A percentile compares a stretch with the other conserved stretches of the same genome.
Evolutionary conservation across 805 yeast genomes (phyloP).

Genomic region (Soucietia sequanensis): DNA sequence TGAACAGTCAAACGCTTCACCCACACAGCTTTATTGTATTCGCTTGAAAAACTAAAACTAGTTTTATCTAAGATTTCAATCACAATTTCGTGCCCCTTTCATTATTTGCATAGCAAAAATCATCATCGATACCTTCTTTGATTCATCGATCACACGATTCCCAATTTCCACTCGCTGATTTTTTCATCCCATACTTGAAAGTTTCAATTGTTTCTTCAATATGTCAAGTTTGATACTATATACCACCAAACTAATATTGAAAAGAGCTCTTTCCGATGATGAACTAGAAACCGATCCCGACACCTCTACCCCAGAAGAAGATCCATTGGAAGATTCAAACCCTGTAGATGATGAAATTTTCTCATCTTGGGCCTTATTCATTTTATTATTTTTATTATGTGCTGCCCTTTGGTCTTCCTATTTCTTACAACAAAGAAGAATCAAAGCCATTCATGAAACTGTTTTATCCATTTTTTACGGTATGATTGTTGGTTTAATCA

Average conservation of each 20-base stretch:
- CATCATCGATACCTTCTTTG: no score
- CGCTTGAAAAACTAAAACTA: no score
- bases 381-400: slow-evolving; percentile 73
- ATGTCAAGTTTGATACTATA: slow-evolving; percentile 28
- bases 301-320: slow-evolving; percentile 47
- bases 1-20: no score
- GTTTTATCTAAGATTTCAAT: no score
- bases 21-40: no score
- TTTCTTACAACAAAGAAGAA: slow-evolving; percentile 84
- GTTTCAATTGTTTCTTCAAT: slow-evolving; percentile 2
- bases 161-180: no score
- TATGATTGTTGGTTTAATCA: slow-evolving; percentile 89
- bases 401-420: slow-evolving; percentile 95
- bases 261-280: slow-evolving; percentile 28
- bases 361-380: slow-evolving; percentile 96
- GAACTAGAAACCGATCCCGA: slow-evolving; percentile 40
- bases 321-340: slow-evolving; percentile 57
- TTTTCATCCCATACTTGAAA: no score
- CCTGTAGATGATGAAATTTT: slow-evolving; percentile 94
- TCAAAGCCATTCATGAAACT: slow-evolving; percentile 96
- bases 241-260: slow-evolving; percentile 26
- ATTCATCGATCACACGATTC: no score
- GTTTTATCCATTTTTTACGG: slow-evolving; percentile 95
- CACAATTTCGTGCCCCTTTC: no score
- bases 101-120: no score